Evolutionary conservation across 2,329 filamentous ascomycete genomes (phyloP).

Genomic region (Aspergillus sp.): DNA sequence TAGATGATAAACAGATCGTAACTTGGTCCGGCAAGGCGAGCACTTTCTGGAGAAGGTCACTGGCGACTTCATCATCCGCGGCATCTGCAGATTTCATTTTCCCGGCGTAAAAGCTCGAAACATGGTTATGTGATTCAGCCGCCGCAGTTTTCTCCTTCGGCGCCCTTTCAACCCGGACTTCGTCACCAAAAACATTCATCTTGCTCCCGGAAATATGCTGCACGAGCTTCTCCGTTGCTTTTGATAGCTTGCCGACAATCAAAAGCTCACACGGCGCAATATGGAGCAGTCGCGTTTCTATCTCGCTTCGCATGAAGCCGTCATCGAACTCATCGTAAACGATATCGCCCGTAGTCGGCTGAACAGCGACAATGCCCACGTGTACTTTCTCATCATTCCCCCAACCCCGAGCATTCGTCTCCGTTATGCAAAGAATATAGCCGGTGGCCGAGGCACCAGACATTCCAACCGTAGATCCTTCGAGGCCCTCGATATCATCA

Average conservation of each 20-base stretch:
- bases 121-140: conserved; percentile 81
- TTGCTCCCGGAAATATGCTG: conserved; percentile 85
- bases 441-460: conserved; percentile 64
- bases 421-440: conserved; percentile 91
- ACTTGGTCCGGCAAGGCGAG: conserved; percentile 81
- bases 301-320: conserved; percentile 93
- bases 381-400: conserved; percentile 92
- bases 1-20: conserved; percentile 88
- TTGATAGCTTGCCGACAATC: conserved; percentile 85
- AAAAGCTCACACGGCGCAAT: conserved; percentile 95
- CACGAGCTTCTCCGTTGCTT: conserved; percentile 87
- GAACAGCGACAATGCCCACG: conserved; percentile 88
- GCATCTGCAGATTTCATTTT: conserved; percentile 67
- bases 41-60: conserved; percentile 77
- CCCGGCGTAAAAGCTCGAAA: conserved; percentile 87
- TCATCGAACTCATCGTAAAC: conserved; percentile 96
- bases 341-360: conserved; percentile 92
- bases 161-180: conserved; percentile 78
- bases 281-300: conserved; percentile 91
- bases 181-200: conserved; percentile 89
- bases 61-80: conserved; percentile 56
- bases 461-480: conserved; percentile 54
- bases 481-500: conserved; percentile 83
- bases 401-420: conserved; percentile 73
- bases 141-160: conserved; percentile 76